phyloP scores from a whole-genome alignment of 148 eudicot genomes.

The Heliamphora exappendiculata region DNA sequence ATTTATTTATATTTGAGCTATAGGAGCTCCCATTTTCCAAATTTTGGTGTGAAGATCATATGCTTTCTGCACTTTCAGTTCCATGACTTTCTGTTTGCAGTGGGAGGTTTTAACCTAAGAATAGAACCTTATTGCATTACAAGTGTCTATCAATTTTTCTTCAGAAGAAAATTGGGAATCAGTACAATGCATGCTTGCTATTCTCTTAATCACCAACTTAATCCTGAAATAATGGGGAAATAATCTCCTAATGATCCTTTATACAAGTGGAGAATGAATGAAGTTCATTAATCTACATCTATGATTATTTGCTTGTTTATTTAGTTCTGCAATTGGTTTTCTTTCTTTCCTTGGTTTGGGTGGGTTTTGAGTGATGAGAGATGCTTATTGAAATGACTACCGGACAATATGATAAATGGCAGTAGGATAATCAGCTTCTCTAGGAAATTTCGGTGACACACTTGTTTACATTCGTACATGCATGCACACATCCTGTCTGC shows the following conservation, averaged over 20 bases:
- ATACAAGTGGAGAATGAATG: not conserved
- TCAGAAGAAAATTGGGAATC: not conserved
- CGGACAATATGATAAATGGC: not conserved
- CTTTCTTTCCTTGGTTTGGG: not conserved
- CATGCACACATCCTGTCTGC: not conserved
- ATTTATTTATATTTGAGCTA: not conserved
- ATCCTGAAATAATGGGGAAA: not conserved
- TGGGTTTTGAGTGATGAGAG: not conserved
- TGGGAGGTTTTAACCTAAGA: not conserved
- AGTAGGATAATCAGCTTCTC: not conserved
- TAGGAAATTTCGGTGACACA: not conserved
- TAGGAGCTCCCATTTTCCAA: not conserved
- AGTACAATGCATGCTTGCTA: not conserved
- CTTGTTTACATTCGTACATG: not conserved
- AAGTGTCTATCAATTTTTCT: not conserved
- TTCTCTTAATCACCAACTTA: not conserved
- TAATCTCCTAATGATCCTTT: not conserved
- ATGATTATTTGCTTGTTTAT: not conserved
- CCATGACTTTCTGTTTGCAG: not conserved
- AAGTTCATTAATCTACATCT: not conserved
- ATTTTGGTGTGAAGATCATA: not conserved
- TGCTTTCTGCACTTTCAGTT: not conserved
- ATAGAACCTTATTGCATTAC: not conserved
- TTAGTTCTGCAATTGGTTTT: not conserved
- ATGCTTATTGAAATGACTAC: not conserved